Percentiles rank a stretch among this genome's conserved stretches.
Evolutionary conservation across 1,139 yeast genomes (phyloP).

Genomic region (Meyerozyma carpophila): DNA sequence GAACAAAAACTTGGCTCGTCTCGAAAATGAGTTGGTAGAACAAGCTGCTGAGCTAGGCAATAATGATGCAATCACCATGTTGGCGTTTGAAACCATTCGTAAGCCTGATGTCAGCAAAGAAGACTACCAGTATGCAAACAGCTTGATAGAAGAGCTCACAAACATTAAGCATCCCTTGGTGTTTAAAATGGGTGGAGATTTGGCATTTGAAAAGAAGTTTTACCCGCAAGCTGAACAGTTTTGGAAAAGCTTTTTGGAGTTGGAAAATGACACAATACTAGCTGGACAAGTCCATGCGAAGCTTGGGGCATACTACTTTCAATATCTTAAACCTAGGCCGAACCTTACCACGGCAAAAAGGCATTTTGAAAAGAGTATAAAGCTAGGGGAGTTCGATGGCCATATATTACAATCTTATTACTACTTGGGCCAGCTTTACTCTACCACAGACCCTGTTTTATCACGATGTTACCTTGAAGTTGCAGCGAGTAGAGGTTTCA

Average conservation of each 20-base stretch:
- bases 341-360: conserved; percentile 47
- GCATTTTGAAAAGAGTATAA: conserved; percentile 58
- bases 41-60: conserved; percentile 81
- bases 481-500: conserved; percentile 71
- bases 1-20: conserved; percentile 47
- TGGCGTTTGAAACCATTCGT: conserved; percentile 58
- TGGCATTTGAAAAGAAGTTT: conserved; percentile 46
- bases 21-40: conserved; percentile 71
- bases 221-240: conserved; percentile 49
- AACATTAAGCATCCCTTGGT: conserved; percentile 64
- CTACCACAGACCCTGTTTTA: conserved; percentile 48
- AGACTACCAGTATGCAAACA: conserved; percentile 59
- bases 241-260: conserved; percentile 53
- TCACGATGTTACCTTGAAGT: conserved; percentile 69
- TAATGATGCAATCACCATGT: conserved; percentile 69
- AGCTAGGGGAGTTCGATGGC: conserved; percentile 50
- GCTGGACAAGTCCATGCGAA: conserved; percentile 71
- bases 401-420: conserved; percentile 66
- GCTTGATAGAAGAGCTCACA: conserved; percentile 57
- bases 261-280: conserved; percentile 52
- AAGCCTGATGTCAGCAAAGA: conserved; percentile 31
- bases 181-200: conserved; percentile 68
- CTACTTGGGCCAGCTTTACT: conserved; percentile 67
- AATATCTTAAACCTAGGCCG: conserved; percentile 33
- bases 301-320: conserved; percentile 60